These are phyloP conservation scores for Nigrospora oryzae DNA, from an alignment of 2,329 filamentous ascomycete species.

Conservation along the genomic window DNA sequence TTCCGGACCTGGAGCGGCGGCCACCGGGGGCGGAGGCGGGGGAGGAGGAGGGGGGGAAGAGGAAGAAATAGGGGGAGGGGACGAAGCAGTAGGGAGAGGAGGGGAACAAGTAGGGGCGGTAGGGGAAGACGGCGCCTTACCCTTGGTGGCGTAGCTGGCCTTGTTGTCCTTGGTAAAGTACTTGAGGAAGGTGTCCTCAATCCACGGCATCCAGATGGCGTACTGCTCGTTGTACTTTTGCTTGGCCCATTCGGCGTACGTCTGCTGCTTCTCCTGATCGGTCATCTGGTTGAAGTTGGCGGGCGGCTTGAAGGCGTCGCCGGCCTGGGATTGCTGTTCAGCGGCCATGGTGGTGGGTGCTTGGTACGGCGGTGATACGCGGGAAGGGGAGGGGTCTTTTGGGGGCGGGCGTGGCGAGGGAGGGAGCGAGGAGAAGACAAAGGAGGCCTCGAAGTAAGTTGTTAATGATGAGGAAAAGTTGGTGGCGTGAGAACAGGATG, in stretches of 20 bases:
- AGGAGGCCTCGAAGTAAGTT: background rate
- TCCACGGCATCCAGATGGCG: constrained; percentile 68
- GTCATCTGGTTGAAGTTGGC: constrained; percentile 3
- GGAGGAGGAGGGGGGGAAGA: background rate
- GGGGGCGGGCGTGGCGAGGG: background rate
- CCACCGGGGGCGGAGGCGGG: background rate
- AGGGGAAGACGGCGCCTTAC: constrained; percentile 26
- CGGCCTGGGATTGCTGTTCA: background rate
- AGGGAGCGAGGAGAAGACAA: background rate
- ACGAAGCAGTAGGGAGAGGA: background rate
- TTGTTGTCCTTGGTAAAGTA: constrained; percentile 76
- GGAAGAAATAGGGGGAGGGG: background rate
- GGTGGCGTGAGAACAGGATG: background rate
- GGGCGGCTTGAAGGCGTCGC: constrained; percentile 5
- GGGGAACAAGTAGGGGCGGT: background rate
- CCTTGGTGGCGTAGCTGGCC: constrained; percentile 60
- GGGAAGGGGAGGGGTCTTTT: background rate
- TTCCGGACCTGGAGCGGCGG: background rate
- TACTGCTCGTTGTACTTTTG: constrained; percentile 64
- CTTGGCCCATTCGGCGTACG: constrained; percentile 46
- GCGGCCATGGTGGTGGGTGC: background rate
- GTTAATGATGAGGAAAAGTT: background rate
- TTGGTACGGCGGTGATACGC: too few relatives aligned
- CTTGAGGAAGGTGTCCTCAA: constrained; percentile 63
- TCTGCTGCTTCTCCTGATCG: constrained; percentile 6